Conservation (phyloP, 1,284 basidiomycete genomes). For the Leccinum variabile region DNA sequence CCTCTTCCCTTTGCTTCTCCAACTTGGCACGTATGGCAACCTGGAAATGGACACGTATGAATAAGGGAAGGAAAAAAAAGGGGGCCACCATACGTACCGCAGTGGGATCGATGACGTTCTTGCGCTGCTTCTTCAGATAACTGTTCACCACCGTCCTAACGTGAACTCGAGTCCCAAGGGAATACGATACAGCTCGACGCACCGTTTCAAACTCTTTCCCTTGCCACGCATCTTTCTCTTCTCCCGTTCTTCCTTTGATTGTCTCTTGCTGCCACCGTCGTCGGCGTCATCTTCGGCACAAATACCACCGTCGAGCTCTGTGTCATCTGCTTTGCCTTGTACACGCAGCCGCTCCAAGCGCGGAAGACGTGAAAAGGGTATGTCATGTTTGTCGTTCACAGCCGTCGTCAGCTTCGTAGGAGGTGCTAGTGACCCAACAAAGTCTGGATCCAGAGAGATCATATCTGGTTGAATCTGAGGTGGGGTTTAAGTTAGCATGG, state of each 20-base stretch:
- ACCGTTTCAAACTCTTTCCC: constrained; percentile 82
- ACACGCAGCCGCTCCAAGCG: constrained; percentile 72
- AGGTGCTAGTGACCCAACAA: constrained; percentile 73
- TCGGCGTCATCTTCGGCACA: constrained; percentile 39
- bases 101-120: constrained; percentile 89
- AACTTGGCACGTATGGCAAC: constrained; percentile 69
- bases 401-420: constrained; percentile 58
- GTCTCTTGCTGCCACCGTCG: constrained; percentile 37
- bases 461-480: constrained; percentile 85
- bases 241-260: constrained; percentile 55
- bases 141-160: constrained; percentile 28
- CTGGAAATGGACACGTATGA: constrained; percentile 34
- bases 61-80: background rate
- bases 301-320: constrained; percentile 44
- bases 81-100: constrained; percentile 54
- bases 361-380: constrained; percentile 71
- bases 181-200: constrained; percentile 17
- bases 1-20: constrained; percentile 61
- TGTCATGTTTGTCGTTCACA: constrained; percentile 51
- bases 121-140: constrained; percentile 83
- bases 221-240: constrained; percentile 85
- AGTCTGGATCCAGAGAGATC: constrained; percentile 88
- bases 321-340: constrained; percentile 72
- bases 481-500: constrained; percentile 3
- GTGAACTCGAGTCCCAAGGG: background rate